Evolutionary conservation across 2,329 filamentous ascomycete species (phyloP).

Genomic region (Phaeosphaeria sp.): DNA sequence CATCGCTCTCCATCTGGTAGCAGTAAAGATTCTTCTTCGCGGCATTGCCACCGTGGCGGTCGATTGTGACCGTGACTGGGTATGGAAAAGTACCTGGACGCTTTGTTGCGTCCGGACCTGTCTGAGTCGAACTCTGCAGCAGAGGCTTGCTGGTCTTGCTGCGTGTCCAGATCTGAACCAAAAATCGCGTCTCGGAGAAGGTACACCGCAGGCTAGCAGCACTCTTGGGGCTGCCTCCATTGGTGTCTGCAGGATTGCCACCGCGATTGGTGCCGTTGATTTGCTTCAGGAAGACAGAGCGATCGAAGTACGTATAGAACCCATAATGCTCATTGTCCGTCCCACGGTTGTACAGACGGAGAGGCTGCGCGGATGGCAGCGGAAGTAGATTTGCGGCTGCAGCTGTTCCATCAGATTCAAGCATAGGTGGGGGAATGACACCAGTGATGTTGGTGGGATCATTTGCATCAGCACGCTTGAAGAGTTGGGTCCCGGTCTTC

Average conservation of each 20-base stretch:
- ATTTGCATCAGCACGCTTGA: conserved; percentile 42
- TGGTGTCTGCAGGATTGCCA: conserved; percentile 52
- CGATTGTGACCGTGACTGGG: conserved; percentile 64
- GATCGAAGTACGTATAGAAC: conserved; percentile 91
- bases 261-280: conserved; percentile 55
- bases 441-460: conserved; percentile 53
- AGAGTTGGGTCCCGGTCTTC: conserved; percentile 35
- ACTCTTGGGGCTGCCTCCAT: conserved; percentile 57
- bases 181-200: conserved; percentile 66
- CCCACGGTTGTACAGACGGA: conserved; percentile 85
- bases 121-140: conserved; percentile 36
- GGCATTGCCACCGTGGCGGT: conserved; percentile 64
- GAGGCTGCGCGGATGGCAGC: conserved; percentile 71
- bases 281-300: conserved; percentile 80
- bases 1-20: conserved; percentile 60
- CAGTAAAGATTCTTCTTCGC: conserved; percentile 66
- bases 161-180: conserved; percentile 68
- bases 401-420: conserved; percentile 73
- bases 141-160: conserved; percentile 49
- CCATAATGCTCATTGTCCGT: conserved; percentile 85
- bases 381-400: conserved; percentile 76
- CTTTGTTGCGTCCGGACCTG: conserved; percentile 52
- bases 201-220: conserved; percentile 61
- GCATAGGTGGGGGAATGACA: conserved; percentile 68
- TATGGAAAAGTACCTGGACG: conserved; percentile 67